These are phyloP conservation scores for Marasmius sp. DNA, from an alignment of 1,284 basidiomycete species.

Conservation along the genomic window DNA sequence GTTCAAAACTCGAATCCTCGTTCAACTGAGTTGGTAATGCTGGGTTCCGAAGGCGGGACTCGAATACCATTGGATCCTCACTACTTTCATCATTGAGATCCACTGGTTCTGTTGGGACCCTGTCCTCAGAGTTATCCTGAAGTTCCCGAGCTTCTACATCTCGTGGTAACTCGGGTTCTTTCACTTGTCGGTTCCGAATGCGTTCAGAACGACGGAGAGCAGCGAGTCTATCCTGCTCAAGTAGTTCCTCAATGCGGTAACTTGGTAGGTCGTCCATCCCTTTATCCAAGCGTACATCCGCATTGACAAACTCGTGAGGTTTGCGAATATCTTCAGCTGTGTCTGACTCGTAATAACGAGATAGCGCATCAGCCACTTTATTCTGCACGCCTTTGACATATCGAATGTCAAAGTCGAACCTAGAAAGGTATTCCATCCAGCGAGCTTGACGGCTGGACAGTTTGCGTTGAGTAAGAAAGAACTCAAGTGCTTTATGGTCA, in stretches of 20 bases:
- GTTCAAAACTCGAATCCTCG: too few relatives aligned
- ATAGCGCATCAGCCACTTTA: slow-evolving; percentile 32
- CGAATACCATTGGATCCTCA: too few relatives aligned
- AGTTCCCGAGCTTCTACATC: not conserved
- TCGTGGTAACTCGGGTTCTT: too few relatives aligned
- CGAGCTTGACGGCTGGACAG: slow-evolving; percentile 23
- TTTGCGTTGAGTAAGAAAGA: slow-evolving; percentile 24
- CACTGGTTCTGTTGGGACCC: not conserved
- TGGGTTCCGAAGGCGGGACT: too few relatives aligned
- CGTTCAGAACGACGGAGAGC: not conserved
- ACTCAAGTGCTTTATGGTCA: slow-evolving; percentile 36
- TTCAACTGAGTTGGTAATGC: too few relatives aligned
- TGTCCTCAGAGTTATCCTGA: not conserved
- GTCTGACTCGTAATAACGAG: slow-evolving; percentile 30
- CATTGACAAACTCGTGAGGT: slow-evolving; percentile 23
- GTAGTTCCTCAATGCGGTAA: too few relatives aligned
- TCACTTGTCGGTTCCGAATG: not conserved
- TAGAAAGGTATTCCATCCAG: slow-evolving; percentile 34
- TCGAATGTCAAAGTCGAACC: slow-evolving; percentile 30
- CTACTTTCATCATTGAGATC: not conserved
- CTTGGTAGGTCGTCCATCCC: too few relatives aligned
- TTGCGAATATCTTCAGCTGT: slow-evolving; percentile 13
- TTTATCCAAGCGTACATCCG: slow-evolving; percentile 14
- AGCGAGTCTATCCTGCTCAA: not conserved
- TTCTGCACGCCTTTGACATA: slow-evolving; percentile 33